phyloP scores from a whole-genome alignment of 140 eudicot species.

The Ambrosia hybrid region DNA sequence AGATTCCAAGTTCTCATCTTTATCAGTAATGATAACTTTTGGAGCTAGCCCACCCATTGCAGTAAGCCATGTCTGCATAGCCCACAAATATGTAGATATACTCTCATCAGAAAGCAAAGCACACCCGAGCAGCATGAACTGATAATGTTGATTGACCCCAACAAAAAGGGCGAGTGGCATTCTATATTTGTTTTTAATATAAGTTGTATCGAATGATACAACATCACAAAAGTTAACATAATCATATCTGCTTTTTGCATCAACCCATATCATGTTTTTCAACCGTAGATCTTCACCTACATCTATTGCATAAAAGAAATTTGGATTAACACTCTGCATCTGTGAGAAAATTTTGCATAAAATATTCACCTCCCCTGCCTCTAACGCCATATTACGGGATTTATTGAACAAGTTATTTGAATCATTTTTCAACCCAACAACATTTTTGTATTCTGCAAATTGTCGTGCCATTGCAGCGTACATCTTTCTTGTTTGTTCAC shows the following conservation, averaged over 20 bases:
- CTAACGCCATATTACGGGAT: slow-evolving; percentile 53
- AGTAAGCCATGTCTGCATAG: slow-evolving; percentile 70
- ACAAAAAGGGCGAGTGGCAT: slow-evolving; percentile 80
- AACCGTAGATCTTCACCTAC: slow-evolving; percentile 73
- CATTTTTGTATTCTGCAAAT: slow-evolving; percentile 83
- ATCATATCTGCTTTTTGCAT: slow-evolving; percentile 81
- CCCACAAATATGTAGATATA: slow-evolving; percentile 62
- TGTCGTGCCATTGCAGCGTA: slow-evolving; percentile 92
- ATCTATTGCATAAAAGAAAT: slow-evolving; percentile 82
- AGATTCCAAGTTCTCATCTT: slow-evolving; percentile 48
- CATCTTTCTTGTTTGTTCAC: slow-evolving; percentile 88
- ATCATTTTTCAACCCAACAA: slow-evolving; percentile 65
- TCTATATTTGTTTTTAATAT: slow-evolving; percentile 63
- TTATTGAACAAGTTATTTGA: slow-evolving; percentile 51
- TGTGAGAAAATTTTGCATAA: slow-evolving; percentile 58
- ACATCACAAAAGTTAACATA: slow-evolving; percentile 64
- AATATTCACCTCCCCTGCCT: slow-evolving; percentile 54
- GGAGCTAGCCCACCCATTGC: slow-evolving; percentile 77
- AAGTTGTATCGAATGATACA: slow-evolving; percentile 72
- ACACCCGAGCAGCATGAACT: slow-evolving; percentile 84
- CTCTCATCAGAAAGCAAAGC: slow-evolving; percentile 69
- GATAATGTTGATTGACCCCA: slow-evolving; percentile 90
- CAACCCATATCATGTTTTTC: slow-evolving; percentile 71
- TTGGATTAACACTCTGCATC: slow-evolving; percentile 75
- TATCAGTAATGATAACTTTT: slow-evolving; percentile 63